Evolutionary conservation across 345 rosid species (phyloP), one percentile per base, ranked within the genome.

Genomic region (Excoecaria agallocha): DNA sequence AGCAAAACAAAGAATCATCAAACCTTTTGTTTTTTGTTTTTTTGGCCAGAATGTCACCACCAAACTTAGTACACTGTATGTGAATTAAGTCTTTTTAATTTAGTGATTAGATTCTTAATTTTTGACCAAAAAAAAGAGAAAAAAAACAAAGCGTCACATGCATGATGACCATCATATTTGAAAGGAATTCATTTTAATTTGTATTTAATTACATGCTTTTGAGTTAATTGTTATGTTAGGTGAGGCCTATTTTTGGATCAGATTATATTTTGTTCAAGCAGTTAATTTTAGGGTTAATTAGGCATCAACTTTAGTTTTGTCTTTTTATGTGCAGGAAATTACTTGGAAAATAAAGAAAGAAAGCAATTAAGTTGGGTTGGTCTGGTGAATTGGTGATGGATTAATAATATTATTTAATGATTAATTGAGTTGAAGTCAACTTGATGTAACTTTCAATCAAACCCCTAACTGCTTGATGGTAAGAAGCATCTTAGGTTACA

Each of bases 21-120:
- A 49, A 58, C 17, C 46, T 25, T 35, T 30, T 69, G 10, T 10
- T 52, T 35, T 25, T n/a, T n/a, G n/a, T n/a, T n/a, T n/a, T n/a
- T n/a, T n/a, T 39, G 19, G n/a, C 41, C 38, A 37, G 3, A 37
- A 69, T 51, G 22, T 69, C 8, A 59, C 57, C 35, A 77, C 82
- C 73, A 37, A 71, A 65, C 75, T 39, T 37, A 12, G 43, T 76
- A 59, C 71, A 76, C 6, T 74, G 72, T 12, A 74, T 57, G 19
- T 39, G 62, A 0, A 3, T 8, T 11, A 24, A 19, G 19, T 22
- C 17, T 39, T 35, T 39, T 41, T 50, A 17, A 55, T 24, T 2
- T 2, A 12, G 7, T 54, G 49, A 73, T 69, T 69, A 57, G 63
- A 54, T 56, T 64, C 58, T 73, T 37, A n/a, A 19, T 38, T 38